Base-by-base conservation (phyloP, 352 stramenopile genomes). In the Phytophthora pinifolia region DNA sequence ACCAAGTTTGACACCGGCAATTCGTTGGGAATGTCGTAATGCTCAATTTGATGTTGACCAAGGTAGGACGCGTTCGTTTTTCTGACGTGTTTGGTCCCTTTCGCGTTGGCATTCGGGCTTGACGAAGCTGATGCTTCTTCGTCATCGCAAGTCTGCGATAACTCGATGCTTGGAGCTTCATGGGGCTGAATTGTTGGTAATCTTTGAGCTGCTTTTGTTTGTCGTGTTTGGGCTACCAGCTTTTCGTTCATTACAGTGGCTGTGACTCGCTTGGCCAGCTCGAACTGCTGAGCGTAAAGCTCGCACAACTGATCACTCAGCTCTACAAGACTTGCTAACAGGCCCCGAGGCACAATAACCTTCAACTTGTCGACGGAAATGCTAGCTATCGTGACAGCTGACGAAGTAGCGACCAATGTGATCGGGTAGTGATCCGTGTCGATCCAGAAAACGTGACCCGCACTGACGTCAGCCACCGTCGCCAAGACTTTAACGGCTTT, bases 371-470 rank as follows among this genome's bases (percentile, higher is more conserved):
- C 71, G 20, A 85, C 55, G 1, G 69, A 54, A 51, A 88, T 73
- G 20, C 43, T 65, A 1, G 72, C 70, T 44, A 84, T 61, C 3
- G 66, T 73, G 9, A 80, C 74, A 0, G 61, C 56, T 13, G 76
- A 67, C 0, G 78, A 86, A 8, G 81, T 59, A 12, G 65, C 61
- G n/a, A 81, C 52, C n/a, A 88, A 27, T 6, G 56, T 72, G 49
- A 83, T 82, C 2, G 71, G 74, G 27, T 53, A 45, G 0, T 47
- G 20, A 14, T 46, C 43, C 0, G 25, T 50, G n/a, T 86, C 61
- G 30, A 86, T 57, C 74, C 73, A 88, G 35, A 86, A 83, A 6
- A 85, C 46, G 36, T 88, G 76, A 1, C 78, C 76, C 5, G 46
- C 54, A n/a, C 33, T 51, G 5, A 86, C 76, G 34, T 88, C 69